Conservation (phyloP, 768 basidiomycete genomes). For the Kwoniella shandongensis region DNA sequence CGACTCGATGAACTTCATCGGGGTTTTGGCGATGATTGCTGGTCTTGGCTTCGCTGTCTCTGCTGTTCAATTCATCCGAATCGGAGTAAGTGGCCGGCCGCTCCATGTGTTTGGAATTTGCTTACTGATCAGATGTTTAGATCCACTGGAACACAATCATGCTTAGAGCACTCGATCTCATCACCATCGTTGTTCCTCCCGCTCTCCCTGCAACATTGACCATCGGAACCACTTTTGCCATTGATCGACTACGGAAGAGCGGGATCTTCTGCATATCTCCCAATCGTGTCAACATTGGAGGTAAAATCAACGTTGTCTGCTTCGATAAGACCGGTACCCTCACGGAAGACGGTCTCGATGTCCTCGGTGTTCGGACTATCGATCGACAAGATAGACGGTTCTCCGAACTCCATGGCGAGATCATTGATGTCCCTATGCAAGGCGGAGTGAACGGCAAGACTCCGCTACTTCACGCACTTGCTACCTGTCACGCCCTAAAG, state of each 20-base stretch:
- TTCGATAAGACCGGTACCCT: slow-evolving; percentile 99
- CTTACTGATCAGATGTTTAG: slow-evolving; percentile 55
- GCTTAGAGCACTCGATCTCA: slow-evolving; percentile 85
- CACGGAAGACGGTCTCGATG: slow-evolving; percentile 96
- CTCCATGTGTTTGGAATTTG: neutral
- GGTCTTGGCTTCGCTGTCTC: slow-evolving; percentile 86
- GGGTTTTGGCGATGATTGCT: slow-evolving; percentile 87
- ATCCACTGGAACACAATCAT: slow-evolving; percentile 86
- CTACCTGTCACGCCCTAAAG: slow-evolving; percentile 95
- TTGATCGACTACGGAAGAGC: slow-evolving; percentile 76
- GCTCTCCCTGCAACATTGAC: slow-evolving; percentile 95
- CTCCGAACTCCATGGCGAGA: slow-evolving; percentile 83
- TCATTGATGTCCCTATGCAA: slow-evolving; percentile 74
- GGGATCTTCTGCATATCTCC: slow-evolving; percentile 97
- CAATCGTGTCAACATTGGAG: slow-evolving; percentile 88
- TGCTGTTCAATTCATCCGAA: slow-evolving; percentile 83
- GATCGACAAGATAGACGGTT: slow-evolving; percentile 74
- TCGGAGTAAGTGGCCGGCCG: slow-evolving; percentile 64
- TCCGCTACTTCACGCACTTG: slow-evolving; percentile 83
- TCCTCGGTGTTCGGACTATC: slow-evolving; percentile 84
- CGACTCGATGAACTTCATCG: slow-evolving; percentile 67
- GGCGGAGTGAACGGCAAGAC: slow-evolving; percentile 66
- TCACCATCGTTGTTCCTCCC: slow-evolving; percentile 96
- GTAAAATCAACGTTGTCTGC: slow-evolving; percentile 94
- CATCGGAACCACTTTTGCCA: slow-evolving; percentile 94